Evolutionary conservation across 768 basidiomycete genomes (phyloP), one percentile per base, ranked within the genome.

Genomic region (Dioszegia crocea): DNA sequence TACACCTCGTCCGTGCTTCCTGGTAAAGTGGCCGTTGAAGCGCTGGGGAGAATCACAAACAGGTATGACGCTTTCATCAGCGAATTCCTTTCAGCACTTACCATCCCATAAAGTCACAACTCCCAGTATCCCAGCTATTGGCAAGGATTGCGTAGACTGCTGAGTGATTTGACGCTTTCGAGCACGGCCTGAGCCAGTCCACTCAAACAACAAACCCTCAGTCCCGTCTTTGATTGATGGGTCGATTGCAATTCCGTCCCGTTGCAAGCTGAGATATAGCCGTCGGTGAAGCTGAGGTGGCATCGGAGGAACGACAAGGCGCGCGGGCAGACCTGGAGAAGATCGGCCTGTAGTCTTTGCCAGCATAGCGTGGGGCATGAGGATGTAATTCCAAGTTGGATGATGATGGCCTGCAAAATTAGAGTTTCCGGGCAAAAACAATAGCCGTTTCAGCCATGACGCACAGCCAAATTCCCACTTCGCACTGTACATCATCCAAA

Each of bases 281-380:
- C 61, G 64, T 6, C 75, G 67, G 40, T 76, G 71, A 3, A 74
- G 64, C 0, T 58, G 57, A 1, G 75, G 71, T 16, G 75, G 75
- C 6, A 71, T 21, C 24, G 75, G 71, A 11, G 75, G 73, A 0
- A 75, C 68, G 12, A 64, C 60, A 49, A 69, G 67, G 31, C 70
- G 60, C 2, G 67, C 61, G 0, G 75, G 73, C 4, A 74, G 66
- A 10, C 51, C 51, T 6, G 51, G 51, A 2, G 51, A 53, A 1
- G 51, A 53, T 17, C 51, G 40, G 10, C 47, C 47, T 48, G 47
- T 48, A 29, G 47, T 14, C 24, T 12, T 19, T 5, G 27, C 26
- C 24, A 48, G 47, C 47, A 48, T 48, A 3, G 45, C 21, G 41
- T 43, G 41, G 45, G 45, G 12, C 23, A 46, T 46, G 45, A n/a